phyloP scores from a whole-genome alignment of 1,139 yeast species.

The Geotrichum citri-aurantii region DNA sequence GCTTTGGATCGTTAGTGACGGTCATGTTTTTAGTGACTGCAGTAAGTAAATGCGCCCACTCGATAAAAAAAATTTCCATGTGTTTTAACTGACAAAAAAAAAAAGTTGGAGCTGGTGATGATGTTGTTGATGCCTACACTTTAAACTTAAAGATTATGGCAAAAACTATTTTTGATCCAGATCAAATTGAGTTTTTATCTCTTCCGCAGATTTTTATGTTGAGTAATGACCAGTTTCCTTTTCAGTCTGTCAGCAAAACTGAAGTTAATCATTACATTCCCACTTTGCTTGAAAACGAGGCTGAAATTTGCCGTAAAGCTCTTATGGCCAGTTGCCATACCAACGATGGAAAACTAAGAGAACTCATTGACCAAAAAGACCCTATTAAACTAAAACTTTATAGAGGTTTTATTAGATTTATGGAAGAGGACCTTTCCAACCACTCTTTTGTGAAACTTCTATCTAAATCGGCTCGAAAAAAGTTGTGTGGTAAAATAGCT shows the following conservation, averaged over 20 bases:
- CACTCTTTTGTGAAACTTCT: slow-evolving; percentile 5
- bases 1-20: slow-evolving; percentile 19
- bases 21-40: slow-evolving; percentile 20
- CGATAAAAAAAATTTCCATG: not conserved
- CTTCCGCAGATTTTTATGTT: slow-evolving; percentile 17
- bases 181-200: slow-evolving; percentile 14
- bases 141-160: slow-evolving; percentile 10
- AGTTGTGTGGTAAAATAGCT: slow-evolving; percentile 17
- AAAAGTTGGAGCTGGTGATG: slow-evolving; percentile 17
- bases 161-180: slow-evolving; percentile 5
- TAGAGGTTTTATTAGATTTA: slow-evolving; percentile 16
- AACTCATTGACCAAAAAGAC: slow-evolving; percentile 16
- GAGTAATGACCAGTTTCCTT: slow-evolving; percentile 7
- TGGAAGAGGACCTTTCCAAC: slow-evolving; percentile 18
- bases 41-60: not conserved
- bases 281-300: slow-evolving; percentile 13
- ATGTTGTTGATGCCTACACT: slow-evolving; percentile 17
- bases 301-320: slow-evolving; percentile 16
- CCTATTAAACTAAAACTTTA: slow-evolving; percentile 17
- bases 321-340: slow-evolving; percentile 17
- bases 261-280: slow-evolving; percentile 12
- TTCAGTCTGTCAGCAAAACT: slow-evolving; percentile 3
- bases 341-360: slow-evolving; percentile 10
- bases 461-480: slow-evolving; percentile 10
- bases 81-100: too few relatives aligned